Evolutionary conservation across 345 rosid species (phyloP).

Genomic region (Brassica juncea): DNA sequence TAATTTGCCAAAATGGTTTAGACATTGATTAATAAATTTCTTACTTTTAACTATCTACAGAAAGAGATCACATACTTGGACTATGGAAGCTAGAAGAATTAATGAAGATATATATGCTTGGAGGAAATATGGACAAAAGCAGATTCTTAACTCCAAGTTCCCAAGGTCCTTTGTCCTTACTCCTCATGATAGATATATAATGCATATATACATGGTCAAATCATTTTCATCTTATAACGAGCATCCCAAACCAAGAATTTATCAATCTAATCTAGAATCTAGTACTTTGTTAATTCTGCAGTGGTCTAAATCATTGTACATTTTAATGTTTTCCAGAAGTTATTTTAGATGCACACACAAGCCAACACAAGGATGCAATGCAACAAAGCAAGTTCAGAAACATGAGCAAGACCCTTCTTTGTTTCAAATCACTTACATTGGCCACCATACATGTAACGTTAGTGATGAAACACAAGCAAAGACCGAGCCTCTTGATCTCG

Average conservation of each 20-base stretch:
- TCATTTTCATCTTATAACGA: neutral
- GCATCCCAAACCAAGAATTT: neutral
- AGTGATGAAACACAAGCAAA: constrained; percentile 19
- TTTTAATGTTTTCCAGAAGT: constrained; percentile 53
- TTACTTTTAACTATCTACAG: constrained; percentile 42
- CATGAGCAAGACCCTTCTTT: constrained; percentile 50
- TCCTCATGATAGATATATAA: neutral
- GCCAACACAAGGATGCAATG: constrained; percentile 67
- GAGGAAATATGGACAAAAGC: constrained; percentile 95
- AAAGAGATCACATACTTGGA: constrained; percentile 46
- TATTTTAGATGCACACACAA: constrained; percentile 88
- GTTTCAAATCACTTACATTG: constrained; percentile 61
- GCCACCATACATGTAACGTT: constrained; percentile 62
- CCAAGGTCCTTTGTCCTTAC: constrained; percentile 57
- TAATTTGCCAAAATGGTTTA: neutral
- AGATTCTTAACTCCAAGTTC: constrained; percentile 57
- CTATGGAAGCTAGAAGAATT: constrained; percentile 31
- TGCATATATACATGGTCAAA: neutral
- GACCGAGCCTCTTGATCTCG: constrained; percentile 13
- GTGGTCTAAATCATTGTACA: constrained; percentile 17
- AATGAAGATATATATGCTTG: constrained; percentile 70
- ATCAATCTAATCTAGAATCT: neutral
- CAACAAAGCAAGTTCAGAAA: constrained; percentile 74
- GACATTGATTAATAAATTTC: neutral
- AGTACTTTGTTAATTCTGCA: neutral